These are phyloP conservation scores for Naegleria lovaniensis DNA, from an alignment of 208 protist genomes.

Conservation along the genomic window DNA sequence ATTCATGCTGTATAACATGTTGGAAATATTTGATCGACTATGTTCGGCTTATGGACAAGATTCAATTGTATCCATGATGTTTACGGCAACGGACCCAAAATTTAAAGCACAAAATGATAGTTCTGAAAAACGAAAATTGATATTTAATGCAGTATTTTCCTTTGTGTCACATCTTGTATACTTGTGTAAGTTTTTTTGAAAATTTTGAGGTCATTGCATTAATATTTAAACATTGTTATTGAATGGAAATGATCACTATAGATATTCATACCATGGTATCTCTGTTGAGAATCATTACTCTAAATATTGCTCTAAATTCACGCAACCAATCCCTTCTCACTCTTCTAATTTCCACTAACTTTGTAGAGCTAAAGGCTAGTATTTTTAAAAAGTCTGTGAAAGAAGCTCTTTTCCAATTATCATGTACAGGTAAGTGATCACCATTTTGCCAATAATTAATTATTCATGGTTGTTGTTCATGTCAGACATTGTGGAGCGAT, in stretches of 20 bases:
- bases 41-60: constrained; percentile 82
- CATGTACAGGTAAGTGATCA: constrained; percentile 40
- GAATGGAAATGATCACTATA: no score
- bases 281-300: constrained; percentile 72
- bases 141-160: background rate
- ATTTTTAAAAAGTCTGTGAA: constrained; percentile 77
- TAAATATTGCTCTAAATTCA: constrained; percentile 86
- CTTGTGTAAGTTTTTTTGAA: constrained; percentile 10
- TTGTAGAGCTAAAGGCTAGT: constrained; percentile 77
- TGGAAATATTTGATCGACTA: constrained; percentile 78
- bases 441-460: no score
- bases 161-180: constrained; percentile 1
- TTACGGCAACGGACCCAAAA: background rate
- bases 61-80: constrained; percentile 70
- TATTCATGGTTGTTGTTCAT: no score
- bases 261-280: constrained; percentile 64
- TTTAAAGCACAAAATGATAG: background rate
- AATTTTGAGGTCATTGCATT: no score
- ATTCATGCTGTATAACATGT: constrained; percentile 83
- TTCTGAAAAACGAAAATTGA: background rate
- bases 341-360: constrained; percentile 81
- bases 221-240: no score
- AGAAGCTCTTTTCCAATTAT: constrained; percentile 70
- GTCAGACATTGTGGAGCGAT: constrained; percentile 74
- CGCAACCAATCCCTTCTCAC: constrained; percentile 73